Conservation (phyloP, 768 basidiomycete genomes). For the Jaapia argillacea region DNA sequence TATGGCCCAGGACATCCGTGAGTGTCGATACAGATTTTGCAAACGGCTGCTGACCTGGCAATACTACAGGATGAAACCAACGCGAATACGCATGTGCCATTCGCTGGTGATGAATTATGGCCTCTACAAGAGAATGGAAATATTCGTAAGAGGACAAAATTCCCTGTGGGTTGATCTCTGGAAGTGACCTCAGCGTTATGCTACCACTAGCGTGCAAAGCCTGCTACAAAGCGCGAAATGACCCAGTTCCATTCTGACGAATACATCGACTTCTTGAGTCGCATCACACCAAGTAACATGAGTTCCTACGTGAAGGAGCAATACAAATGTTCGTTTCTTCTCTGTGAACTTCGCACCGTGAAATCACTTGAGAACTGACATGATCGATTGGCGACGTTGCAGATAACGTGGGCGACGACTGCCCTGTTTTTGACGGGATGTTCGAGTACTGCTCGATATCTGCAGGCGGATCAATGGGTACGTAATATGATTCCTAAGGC, state of each 20-base stretch:
- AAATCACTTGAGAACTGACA: neutral
- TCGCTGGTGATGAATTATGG: slow-evolving; percentile 99
- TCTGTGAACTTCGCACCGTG: too few species aligned
- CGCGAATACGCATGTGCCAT: slow-evolving; percentile 98
- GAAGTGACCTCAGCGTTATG: neutral
- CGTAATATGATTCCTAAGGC: slow-evolving; percentile 12
- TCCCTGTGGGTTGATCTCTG: neutral
- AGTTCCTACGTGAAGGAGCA: slow-evolving; percentile 89
- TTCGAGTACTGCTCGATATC: slow-evolving; percentile 99
- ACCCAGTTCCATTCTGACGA: slow-evolving; percentile 99
- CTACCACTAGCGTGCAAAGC: slow-evolving; percentile 79
- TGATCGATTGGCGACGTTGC: slow-evolving; percentile 1
- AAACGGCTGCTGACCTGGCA: slow-evolving; percentile 8
- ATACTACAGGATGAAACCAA: slow-evolving; percentile 83
- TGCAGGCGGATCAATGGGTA: slow-evolving; percentile 99
- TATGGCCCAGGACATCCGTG: slow-evolving; percentile 97
- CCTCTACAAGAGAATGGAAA: slow-evolving; percentile 99
- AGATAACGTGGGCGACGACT: slow-evolving; percentile 99
- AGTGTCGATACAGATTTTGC: too few species aligned
- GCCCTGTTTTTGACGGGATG: slow-evolving; percentile 95
- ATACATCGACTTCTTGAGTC: slow-evolving; percentile 93
- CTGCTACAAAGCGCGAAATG: slow-evolving; percentile 99
- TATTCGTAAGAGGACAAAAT: slow-evolving; percentile 65
- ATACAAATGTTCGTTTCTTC: slow-evolving; percentile 67
- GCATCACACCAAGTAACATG: slow-evolving; percentile 94